phyloP scores from a whole-genome alignment of 345 rosid genomes.

The Melastoma malabathricum region DNA sequence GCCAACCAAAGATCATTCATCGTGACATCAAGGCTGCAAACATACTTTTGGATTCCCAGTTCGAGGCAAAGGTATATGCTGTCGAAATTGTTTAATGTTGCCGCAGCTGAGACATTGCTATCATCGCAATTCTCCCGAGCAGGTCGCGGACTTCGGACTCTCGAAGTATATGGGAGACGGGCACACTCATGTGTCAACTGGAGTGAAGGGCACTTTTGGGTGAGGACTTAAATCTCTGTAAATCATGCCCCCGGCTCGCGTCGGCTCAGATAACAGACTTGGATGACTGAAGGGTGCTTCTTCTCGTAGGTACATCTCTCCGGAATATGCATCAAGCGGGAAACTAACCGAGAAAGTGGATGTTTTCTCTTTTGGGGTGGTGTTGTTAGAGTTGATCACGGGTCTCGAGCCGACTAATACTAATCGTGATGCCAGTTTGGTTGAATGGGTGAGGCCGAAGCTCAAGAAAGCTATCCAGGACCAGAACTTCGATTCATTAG shows the following conservation, averaged over 20 bases:
- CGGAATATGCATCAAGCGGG: constrained; percentile 93
- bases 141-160: constrained; percentile 98
- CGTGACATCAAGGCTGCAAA: constrained; percentile 3
- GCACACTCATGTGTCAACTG: constrained; percentile 81
- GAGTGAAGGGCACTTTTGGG: constrained; percentile 99
- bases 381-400: constrained; percentile 81
- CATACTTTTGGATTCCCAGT: neutral
- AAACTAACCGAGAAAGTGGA: constrained; percentile 76
- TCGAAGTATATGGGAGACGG: constrained; percentile 66
- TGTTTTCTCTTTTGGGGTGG: constrained; percentile 79
- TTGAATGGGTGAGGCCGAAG: constrained; percentile 90
- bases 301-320: constrained; percentile 77
- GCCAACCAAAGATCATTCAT: constrained; percentile 7
- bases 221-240: too few relatives aligned
- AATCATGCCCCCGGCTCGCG: too few relatives aligned
- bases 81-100: too few relatives aligned
- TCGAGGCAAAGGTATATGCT: constrained; percentile 5
- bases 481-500: constrained; percentile 43
- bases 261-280: too few relatives aligned
- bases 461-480: constrained; percentile 49
- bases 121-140: too few relatives aligned
- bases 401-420: constrained; percentile 52
- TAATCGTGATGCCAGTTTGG: constrained; percentile 77
- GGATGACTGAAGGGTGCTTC: neutral
- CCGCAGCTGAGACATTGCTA: too few relatives aligned